Conservation (phyloP, 2,329 filamentous ascomycete genomes). For the Herpomyces periplanetae region DNA sequence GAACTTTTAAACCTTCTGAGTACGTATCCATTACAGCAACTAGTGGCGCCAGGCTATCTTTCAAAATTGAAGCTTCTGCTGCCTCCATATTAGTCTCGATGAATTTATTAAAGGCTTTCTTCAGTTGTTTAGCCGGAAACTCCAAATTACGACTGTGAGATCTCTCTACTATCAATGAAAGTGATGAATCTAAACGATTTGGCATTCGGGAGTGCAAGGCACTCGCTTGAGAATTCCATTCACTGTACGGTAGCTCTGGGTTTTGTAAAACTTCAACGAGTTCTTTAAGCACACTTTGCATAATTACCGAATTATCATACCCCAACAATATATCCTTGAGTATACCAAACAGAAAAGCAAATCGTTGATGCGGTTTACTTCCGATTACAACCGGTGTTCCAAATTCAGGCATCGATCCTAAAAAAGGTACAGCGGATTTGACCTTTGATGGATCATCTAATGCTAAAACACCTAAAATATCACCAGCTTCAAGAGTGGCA, state of each 20-base stretch:
- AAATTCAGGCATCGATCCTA: constrained; percentile 53
- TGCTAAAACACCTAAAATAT: constrained; percentile 86
- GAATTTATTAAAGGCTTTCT: constrained; percentile 54
- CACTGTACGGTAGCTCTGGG: constrained; percentile 64
- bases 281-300: constrained; percentile 49
- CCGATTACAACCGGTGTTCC: constrained; percentile 58
- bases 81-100: constrained; percentile 42
- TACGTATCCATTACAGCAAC: constrained; percentile 40
- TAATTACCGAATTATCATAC: constrained; percentile 90
- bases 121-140: constrained; percentile 60
- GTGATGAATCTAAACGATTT: constrained; percentile 44
- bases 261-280: constrained; percentile 64
- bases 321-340: constrained; percentile 60
- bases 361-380: constrained; percentile 62
- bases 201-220: constrained; percentile 93
- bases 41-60: constrained; percentile 30
- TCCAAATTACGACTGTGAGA: constrained; percentile 36
- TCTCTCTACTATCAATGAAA: constrained; percentile 53
- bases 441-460: constrained; percentile 81
- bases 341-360: constrained; percentile 31
- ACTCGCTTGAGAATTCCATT: constrained; percentile 83
- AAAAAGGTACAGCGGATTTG: constrained; percentile 78
- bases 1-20: constrained; percentile 48
- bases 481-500: constrained; percentile 81
- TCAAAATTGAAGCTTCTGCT: constrained; percentile 30